These are phyloP conservation scores for Boletus barrowsii DNA, from an alignment of 768 basidiomycete species.

Conservation along the genomic window DNA sequence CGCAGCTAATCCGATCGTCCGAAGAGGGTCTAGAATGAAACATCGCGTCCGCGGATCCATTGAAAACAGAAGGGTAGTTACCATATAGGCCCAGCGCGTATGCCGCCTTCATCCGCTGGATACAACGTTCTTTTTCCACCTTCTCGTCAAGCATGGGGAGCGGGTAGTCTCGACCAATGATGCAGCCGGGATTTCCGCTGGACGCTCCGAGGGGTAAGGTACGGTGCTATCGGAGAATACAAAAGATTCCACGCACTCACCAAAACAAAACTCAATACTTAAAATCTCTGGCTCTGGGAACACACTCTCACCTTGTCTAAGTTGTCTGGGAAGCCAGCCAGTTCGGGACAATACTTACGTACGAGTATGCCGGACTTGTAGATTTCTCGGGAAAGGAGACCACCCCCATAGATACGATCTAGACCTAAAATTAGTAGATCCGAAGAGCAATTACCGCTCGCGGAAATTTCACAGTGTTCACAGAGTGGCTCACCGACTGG, in stretches of 20 bases:
- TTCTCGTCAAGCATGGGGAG: slow-evolving; percentile 13
- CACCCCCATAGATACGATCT: slow-evolving; percentile 23
- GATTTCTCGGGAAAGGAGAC: slow-evolving; percentile 18
- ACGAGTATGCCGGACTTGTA: slow-evolving; percentile 16
- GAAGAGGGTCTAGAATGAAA: slow-evolving; percentile 13
- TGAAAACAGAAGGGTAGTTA: slow-evolving; percentile 11
- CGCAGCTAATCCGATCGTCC: slow-evolving; percentile 25
- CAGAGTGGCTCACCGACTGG: slow-evolving; percentile 10
- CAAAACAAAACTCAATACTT: slow-evolving; percentile 21
- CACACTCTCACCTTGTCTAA: slow-evolving; percentile 25
- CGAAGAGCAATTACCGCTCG: slow-evolving; percentile 27
- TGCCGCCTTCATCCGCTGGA: slow-evolving; percentile 7
- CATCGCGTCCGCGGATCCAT: slow-evolving; percentile 27
- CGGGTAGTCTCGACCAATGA: slow-evolving; percentile 6
- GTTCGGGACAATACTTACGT: slow-evolving; percentile 24
- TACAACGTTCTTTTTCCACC: slow-evolving; percentile 14
- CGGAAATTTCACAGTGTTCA: slow-evolving; percentile 26
- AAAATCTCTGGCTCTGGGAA: slow-evolving; percentile 12
- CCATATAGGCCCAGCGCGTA: slow-evolving; percentile 16
- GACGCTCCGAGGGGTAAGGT: neutral
- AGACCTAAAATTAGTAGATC: slow-evolving; percentile 25
- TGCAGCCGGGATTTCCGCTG: slow-evolving; percentile 3
- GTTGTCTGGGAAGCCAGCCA: slow-evolving; percentile 21
- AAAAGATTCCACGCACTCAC: neutral
- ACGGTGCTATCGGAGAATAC: neutral